These are phyloP conservation scores for Kazachstania psychrophila DNA, from an alignment of 805 yeast species.

Conservation along the genomic window DNA sequence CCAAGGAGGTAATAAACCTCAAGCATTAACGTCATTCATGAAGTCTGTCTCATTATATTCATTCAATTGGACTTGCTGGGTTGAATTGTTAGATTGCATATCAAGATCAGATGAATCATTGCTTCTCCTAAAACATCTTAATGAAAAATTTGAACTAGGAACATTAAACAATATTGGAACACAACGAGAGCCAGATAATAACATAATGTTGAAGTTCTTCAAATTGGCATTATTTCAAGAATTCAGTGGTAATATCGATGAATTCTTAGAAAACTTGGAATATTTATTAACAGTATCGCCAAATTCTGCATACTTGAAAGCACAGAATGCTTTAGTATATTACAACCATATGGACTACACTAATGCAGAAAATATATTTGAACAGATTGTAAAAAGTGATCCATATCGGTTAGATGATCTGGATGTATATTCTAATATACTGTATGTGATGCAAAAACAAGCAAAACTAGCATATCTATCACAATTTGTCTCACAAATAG, in stretches of 20 bases:
- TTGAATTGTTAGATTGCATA: slow-evolving; percentile 58
- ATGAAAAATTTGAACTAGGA: slow-evolving; percentile 17
- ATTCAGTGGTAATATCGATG: slow-evolving; percentile 57
- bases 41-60: slow-evolving; percentile 62
- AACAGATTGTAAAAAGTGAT: slow-evolving; percentile 59
- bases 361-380: slow-evolving; percentile 72
- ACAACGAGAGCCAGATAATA: slow-evolving; percentile 10
- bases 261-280: slow-evolving; percentile 43
- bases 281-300: slow-evolving; percentile 53
- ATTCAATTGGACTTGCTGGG: slow-evolving; percentile 92
- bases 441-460: slow-evolving; percentile 86
- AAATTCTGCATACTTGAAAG: slow-evolving; percentile 57
- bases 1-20: slow-evolving; percentile 43
- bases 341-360: slow-evolving; percentile 81
- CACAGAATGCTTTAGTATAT: slow-evolving; percentile 73
- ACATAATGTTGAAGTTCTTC: slow-evolving; percentile 46
- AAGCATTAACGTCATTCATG: slow-evolving; percentile 54
- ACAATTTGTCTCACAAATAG: slow-evolving; percentile 72
- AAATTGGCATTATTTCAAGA: slow-evolving; percentile 65
- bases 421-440: slow-evolving; percentile 88
- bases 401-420: slow-evolving; percentile 85
- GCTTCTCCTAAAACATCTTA: slow-evolving; percentile 33
- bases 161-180: slow-evolving; percentile 8
- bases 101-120: slow-evolving; percentile 53
- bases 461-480: slow-evolving; percentile 80